A percentile compares a stretch with the other conserved stretches of the same genome.
Evolutionary conservation across 1,139 yeast species (phyloP).

Genomic region (Protomyces gravidus): DNA sequence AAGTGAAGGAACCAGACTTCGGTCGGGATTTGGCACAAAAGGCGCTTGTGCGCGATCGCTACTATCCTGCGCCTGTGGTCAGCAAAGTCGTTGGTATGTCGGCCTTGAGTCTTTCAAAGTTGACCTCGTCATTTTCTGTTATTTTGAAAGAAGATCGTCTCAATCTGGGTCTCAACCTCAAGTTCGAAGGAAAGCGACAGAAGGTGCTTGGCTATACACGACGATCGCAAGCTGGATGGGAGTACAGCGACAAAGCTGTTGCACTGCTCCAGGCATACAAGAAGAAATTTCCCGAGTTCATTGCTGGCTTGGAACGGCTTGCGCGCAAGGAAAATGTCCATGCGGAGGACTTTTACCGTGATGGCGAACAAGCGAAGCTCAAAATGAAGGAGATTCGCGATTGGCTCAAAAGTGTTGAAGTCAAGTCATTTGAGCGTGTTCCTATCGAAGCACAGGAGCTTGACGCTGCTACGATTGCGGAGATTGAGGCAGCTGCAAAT

Average conservation of each 20-base stretch:
- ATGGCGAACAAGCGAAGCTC: conserved; percentile 1
- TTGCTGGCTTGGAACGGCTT: conserved; percentile 44
- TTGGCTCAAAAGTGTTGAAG: conserved; percentile 57
- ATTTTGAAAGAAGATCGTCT: conserved; percentile 50
- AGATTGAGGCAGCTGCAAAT: conserved; percentile 63
- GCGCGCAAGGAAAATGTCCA: conserved; percentile 29
- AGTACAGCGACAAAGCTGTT: conserved; percentile 70
- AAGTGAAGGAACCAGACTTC: conserved; percentile 36
- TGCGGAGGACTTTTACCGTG: conserved; percentile 41
- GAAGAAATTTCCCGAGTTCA: conserved; percentile 58
- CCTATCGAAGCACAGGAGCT: conserved; percentile 76
- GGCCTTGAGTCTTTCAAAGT: conserved; percentile 65
- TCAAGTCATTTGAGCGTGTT: conserved; percentile 54
- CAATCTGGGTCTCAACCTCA: conserved; percentile 82
- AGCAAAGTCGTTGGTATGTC: conserved; percentile 56
- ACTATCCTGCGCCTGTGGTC: conserved; percentile 65
- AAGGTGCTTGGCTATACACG: conserved; percentile 86
- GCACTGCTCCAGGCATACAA: conserved; percentile 61
- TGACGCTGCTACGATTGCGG: conserved; percentile 59
- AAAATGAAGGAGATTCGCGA: conserved; percentile 31
- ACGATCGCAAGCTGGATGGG: conserved; percentile 71
- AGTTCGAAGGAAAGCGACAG: conserved; percentile 70
- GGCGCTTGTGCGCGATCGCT: conserved; percentile 56
- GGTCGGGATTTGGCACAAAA: conserved; percentile 51
- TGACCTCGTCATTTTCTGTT: conserved; percentile 67